Base-by-base conservation (phyloP, 345 rosid species). In the Zanthoxylum bungeanum region DNA sequence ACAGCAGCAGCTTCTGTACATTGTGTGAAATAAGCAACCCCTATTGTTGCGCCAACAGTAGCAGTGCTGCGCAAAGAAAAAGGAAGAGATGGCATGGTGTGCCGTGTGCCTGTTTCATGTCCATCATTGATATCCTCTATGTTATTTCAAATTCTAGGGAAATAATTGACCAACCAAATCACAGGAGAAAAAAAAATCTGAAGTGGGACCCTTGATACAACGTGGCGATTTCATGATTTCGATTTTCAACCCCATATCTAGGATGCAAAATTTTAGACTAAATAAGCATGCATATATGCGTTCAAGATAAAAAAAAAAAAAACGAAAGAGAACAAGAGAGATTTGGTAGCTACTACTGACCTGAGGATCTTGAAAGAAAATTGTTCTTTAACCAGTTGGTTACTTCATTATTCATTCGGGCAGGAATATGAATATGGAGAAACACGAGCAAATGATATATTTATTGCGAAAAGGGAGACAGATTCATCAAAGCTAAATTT, bases 331-430 rank as follows among this genome's bases (percentile, higher is more conserved):
- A 33, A 3, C 7, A 30, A 39, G 37, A 21, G 7, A 21, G 8
- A 44, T 19, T 24, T 21, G 42, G 27, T 30, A 31, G 17, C n/a
- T n/a, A 25, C 3, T 12, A 66, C 79, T 76, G 53, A 76, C 79
- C 79, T 76, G 61, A 60, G 36, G 66, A 50, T 31, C 68, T 49
- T 65, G 60, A 16, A 58, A 34, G 1, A 21, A 21, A 10, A 39
- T 19, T 19, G 62, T 34, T 53, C 14, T 52, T 27, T 8, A 47
- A 44, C 27, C 55, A 28, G 59, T 10, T 59, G 55, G 63, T 44
- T 46, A 46, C 55, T 47, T 50, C 11, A 56, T 8, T 65, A 2
- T 44, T 44, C n/a, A 55, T 34, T 21, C 11, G 51, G 25, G 31
- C 46, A 62, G 24, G 44, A 52, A 37, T 22, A 52, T n/a, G n/a